A percentile compares a stretch with the other conserved stretches of the same genome.
Conservation (phyloP, 495 filamentous ascomycete genomes). For the Trichoderma asperelloides region DNA sequence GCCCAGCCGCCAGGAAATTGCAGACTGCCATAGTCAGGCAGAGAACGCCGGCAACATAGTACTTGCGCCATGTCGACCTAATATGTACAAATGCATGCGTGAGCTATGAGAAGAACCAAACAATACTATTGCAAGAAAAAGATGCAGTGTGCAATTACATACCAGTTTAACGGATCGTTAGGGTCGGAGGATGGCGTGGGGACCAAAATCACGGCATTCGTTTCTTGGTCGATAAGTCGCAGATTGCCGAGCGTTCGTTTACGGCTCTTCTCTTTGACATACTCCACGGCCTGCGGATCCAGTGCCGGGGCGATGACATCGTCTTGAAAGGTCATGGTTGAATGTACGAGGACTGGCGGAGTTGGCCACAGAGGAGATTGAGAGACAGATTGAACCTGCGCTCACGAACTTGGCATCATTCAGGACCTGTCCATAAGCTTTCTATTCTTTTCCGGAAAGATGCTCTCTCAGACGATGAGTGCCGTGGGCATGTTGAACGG, state of each 20-base stretch:
- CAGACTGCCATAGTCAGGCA: slow-evolving; percentile 46
- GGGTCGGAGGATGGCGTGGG: slow-evolving; percentile 51
- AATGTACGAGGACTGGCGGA: background rate
- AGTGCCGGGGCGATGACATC: slow-evolving; percentile 16
- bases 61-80: slow-evolving; percentile 38
- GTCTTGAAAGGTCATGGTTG: background rate
- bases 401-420: background rate
- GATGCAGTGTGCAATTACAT: slow-evolving; percentile 9
- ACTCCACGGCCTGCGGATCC: slow-evolving; percentile 14
- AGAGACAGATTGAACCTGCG: background rate
- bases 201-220: slow-evolving; percentile 43
- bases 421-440: background rate
- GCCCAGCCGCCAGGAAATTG: slow-evolving; percentile 47
- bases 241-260: slow-evolving; percentile 35
- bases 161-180: slow-evolving; percentile 52
- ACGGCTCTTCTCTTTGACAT: slow-evolving; percentile 13
- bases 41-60: slow-evolving; percentile 39
- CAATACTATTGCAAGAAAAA: too few relatives aligned
- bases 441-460: too few relatives aligned
- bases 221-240: slow-evolving; percentile 40
- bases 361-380: background rate
- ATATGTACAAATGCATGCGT: background rate
- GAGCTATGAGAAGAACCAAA: background rate
- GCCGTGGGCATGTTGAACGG: too few relatives aligned
- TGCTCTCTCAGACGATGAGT: too few relatives aligned